phyloP scores from a whole-genome alignment of 23 red algal genomes.

The Gracilaria domingensis region DNA sequence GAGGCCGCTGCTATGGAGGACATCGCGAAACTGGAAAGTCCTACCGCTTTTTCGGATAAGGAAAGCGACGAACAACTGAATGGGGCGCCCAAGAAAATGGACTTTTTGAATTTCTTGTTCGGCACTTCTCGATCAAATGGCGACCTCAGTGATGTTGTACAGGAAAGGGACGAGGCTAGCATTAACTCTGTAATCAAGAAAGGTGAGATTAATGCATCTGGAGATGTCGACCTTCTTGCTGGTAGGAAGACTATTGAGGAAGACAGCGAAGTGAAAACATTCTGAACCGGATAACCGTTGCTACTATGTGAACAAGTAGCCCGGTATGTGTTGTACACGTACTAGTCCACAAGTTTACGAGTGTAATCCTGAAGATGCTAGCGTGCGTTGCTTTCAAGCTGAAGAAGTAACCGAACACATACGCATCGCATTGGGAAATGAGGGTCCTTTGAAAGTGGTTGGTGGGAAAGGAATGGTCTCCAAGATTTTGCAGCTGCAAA shows the following conservation, averaged over 20 bases:
- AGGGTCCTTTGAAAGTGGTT: background rate
- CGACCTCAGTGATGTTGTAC: background rate
- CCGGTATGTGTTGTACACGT: too few relatives aligned
- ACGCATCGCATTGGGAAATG: background rate
- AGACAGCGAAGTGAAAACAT: background rate
- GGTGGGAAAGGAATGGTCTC: background rate
- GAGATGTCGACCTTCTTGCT: background rate
- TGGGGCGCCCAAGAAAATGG: background rate
- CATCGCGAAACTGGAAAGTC: background rate
- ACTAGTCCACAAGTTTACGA: too few relatives aligned
- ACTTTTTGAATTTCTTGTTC: background rate
- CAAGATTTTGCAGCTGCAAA: background rate
- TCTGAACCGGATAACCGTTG: background rate
- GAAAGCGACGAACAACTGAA: background rate
- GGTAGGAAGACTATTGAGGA: background rate
- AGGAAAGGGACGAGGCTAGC: background rate
- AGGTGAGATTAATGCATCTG: background rate
- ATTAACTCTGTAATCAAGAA: background rate
- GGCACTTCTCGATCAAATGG: background rate
- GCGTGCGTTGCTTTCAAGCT: too few relatives aligned
- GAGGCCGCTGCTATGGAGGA: background rate
- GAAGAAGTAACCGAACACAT: background rate
- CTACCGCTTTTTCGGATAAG: background rate
- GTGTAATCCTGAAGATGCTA: too few relatives aligned
- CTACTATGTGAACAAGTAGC: background rate